A percentile compares a stretch with the other conserved stretches of the same genome.
Conservation (phyloP, 2,329 filamentous ascomycete species). For the Pyrenochaeta sp. region DNA sequence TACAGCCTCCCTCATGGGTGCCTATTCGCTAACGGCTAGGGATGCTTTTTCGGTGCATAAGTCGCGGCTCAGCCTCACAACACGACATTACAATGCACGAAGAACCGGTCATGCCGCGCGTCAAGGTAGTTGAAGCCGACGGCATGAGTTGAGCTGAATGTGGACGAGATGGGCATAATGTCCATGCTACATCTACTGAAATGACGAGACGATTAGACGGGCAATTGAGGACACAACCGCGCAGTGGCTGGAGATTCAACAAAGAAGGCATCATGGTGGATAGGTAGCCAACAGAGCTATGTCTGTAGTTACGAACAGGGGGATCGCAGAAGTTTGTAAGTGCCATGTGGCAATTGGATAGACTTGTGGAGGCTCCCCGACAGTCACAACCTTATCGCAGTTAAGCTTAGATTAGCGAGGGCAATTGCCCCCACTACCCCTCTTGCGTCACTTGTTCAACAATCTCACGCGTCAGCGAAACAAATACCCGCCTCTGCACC, state of each 20-base stretch:
- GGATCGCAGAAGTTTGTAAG: background rate
- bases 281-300: too few relatives aligned
- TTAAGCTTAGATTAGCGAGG: conserved; percentile 9
- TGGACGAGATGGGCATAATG: too few relatives aligned
- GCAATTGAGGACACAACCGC: background rate
- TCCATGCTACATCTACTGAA: too few relatives aligned
- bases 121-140: too few relatives aligned
- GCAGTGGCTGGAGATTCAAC: background rate
- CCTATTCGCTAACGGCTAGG: background rate
- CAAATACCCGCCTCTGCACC: background rate
- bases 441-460: conserved; percentile 23
- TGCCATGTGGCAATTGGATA: background rate
- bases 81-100: too few relatives aligned
- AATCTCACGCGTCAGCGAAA: background rate
- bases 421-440: conserved; percentile 7
- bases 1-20: background rate
- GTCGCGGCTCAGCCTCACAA: background rate
- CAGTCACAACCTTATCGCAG: conserved; percentile 7
- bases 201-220: too few relatives aligned
- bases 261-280: too few relatives aligned
- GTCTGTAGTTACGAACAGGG: background rate
- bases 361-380: background rate
- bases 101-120: too few relatives aligned
- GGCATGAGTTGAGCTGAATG: too few relatives aligned
- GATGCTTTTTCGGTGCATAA: background rate